phyloP scores from a whole-genome alignment of 192 early-diverging fungal genomes.

The Linnemannia schmuckeri region DNA sequence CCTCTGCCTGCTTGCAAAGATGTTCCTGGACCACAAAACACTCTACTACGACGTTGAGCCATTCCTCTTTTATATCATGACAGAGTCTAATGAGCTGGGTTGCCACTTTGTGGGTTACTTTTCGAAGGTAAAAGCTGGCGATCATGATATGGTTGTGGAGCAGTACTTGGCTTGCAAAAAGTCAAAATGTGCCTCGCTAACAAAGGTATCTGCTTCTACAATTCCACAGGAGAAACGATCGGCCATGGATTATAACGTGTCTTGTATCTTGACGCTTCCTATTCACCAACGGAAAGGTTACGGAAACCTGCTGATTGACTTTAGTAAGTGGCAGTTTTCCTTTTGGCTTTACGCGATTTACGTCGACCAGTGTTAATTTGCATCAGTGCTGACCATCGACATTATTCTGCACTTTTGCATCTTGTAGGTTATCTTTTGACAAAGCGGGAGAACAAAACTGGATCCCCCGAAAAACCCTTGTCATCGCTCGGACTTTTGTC shows the following conservation, averaged over 20 bases:
- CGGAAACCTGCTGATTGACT: constrained; percentile 93
- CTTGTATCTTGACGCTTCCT: constrained; percentile 95
- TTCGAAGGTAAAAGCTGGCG: constrained; percentile 76
- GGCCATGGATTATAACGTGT: constrained; percentile 86
- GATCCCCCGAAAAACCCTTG: constrained; percentile 92
- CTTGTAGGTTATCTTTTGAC: constrained; percentile 81
- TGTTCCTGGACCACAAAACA: constrained; percentile 98
- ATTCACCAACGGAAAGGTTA: constrained; percentile 91
- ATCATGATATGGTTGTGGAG: not conserved
- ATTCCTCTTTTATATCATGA: constrained; percentile 96
- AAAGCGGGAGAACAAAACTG: constrained; percentile 79
- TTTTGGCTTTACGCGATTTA: not conserved
- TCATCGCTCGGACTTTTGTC: constrained; percentile 91
- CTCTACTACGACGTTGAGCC: constrained; percentile 98
- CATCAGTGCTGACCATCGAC: not conserved
- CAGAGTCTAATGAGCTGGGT: constrained; percentile 79
- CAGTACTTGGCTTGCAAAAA: not conserved
- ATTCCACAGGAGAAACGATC: constrained; percentile 84
- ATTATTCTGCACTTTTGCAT: not conserved
- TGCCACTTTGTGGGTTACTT: constrained; percentile 98
- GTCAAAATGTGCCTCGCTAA: not conserved
- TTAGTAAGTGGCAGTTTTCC: constrained; percentile 66
- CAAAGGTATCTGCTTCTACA: not conserved
- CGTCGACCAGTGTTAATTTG: not conserved
- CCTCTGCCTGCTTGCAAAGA: constrained; percentile 94